A percentile compares a stretch with the other conserved stretches of the same genome.
phyloP scores from a whole-genome alignment of 2,329 filamentous ascomycete genomes.

The Fusarium liriodendri region DNA sequence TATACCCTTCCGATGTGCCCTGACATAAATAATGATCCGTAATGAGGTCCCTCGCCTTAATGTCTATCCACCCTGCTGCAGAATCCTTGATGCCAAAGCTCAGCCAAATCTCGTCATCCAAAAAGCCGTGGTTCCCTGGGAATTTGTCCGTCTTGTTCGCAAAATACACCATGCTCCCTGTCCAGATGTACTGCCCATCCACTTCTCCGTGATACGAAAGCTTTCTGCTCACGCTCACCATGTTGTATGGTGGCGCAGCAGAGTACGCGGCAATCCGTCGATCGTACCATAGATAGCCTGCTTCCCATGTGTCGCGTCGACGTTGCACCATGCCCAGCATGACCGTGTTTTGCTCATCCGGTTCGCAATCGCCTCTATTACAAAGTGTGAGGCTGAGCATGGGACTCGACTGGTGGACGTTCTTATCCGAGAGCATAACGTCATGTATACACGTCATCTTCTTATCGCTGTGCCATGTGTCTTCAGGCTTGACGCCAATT shows the following conservation, averaged over 20 bases:
- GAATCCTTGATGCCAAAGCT: slow-evolving; percentile 37
- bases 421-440: slow-evolving; percentile 22
- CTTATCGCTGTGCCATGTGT: slow-evolving; percentile 27
- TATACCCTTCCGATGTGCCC: slow-evolving; percentile 23
- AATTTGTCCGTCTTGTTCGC: slow-evolving; percentile 18
- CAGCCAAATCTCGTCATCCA: slow-evolving; percentile 39
- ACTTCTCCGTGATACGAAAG: slow-evolving; percentile 37
- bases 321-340: slow-evolving; percentile 36
- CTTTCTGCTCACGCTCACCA: slow-evolving; percentile 39
- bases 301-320: slow-evolving; percentile 20
- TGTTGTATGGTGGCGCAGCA: slow-evolving; percentile 28
- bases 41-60: slow-evolving; percentile 31
- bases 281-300: slow-evolving; percentile 32
- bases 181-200: slow-evolving; percentile 32
- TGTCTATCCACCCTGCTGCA: slow-evolving; percentile 37
- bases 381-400: slow-evolving; percentile 38
- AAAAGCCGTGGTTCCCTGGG: slow-evolving; percentile 29
- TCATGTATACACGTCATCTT: slow-evolving; percentile 33
- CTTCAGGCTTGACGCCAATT: background rate
- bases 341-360: slow-evolving; percentile 28
- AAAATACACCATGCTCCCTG: slow-evolving; percentile 34
- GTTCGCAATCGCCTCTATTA: slow-evolving; percentile 30
- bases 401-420: slow-evolving; percentile 37
- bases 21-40: slow-evolving; percentile 36
- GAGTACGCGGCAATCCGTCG: slow-evolving; percentile 33